Base-by-base conservation (phyloP, 768 basidiomycete species). In the Mycena floridula region DNA sequence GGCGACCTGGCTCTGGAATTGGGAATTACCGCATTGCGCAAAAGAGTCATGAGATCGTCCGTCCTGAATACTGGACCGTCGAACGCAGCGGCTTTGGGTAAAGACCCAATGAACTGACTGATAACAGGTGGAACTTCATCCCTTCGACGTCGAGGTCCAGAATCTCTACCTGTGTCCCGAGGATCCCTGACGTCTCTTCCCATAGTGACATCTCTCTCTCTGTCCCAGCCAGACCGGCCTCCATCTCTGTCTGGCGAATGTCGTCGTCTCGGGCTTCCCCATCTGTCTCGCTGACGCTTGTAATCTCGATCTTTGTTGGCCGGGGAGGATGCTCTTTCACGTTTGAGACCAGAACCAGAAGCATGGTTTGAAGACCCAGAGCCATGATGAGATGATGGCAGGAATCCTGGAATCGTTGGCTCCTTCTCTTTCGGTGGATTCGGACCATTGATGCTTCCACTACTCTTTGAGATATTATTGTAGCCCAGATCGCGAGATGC, bases 61-160 rank as follows among this genome's bases (percentile, higher is more conserved):
- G 86, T 84, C 45, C 89, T 74, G 67, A 95, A 95, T 28, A 90
- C 76, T 7, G 93, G 93, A 4, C 92, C 94, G 64, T 96, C 89
- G 60, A 96, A 97, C n/a, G 76, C 63, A 12, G 62, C 51, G 4
- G 85, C 68, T 30, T 74, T 64, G 5, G 94, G 94, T 40, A 98
- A 64, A 50, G 82, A 79, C 22, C 83, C 82, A 25, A 96, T 69
- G 62, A 97, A 95, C 81, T 82, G 87, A n/a, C 78, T 76, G 13
- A 95, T 67, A 25, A 92, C 74, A 49, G 67, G 59, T 40, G 77
- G 75, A 39, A 82, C 53, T n/a, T 64, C 54, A 20, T 66, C 41
- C 68, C 68, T 49, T 81, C 76, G 36, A 79, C 79, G 42, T 70
- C 51, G 7, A 54, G 53, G 52, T 20, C 49, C 50, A 16, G 9